Conservation (phyloP, 2,329 filamentous ascomycete species). For the Fusarium tricinctum region DNA sequence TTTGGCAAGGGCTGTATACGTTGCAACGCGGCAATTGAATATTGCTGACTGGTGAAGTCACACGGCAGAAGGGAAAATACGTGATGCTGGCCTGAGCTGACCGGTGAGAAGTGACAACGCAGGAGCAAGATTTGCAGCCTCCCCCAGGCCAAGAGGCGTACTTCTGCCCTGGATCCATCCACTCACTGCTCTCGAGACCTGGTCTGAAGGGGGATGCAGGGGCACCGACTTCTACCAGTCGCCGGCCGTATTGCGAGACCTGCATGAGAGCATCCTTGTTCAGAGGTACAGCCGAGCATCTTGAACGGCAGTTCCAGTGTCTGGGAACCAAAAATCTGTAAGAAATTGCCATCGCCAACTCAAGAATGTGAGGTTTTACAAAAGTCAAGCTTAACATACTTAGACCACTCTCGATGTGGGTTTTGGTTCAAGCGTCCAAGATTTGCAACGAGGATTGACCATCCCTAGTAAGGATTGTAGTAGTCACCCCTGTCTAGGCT, state of each 20-base stretch:
- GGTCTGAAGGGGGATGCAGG: slow-evolving; percentile 36
- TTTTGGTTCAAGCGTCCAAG: slow-evolving; percentile 18
- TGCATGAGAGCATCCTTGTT: slow-evolving; percentile 29
- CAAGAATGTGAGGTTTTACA: slow-evolving; percentile 9
- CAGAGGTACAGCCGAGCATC: slow-evolving; percentile 14
- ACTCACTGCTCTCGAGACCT: slow-evolving; percentile 29
- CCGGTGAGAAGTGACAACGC: slow-evolving; percentile 24
- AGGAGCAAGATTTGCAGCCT: slow-evolving; percentile 33
- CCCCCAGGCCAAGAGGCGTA: slow-evolving; percentile 3
- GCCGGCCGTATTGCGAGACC: slow-evolving; percentile 33
- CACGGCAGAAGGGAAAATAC: slow-evolving; percentile 14
- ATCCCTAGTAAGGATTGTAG: slow-evolving; percentile 19
- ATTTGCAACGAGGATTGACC: slow-evolving; percentile 30
- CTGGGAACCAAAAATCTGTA: neutral
- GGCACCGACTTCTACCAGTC: slow-evolving; percentile 31
- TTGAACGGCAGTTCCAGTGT: neutral
- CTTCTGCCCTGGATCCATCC: slow-evolving; percentile 24
- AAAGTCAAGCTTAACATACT: neutral
- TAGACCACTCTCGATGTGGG: slow-evolving; percentile 14
- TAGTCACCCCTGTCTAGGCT: slow-evolving; percentile 17
- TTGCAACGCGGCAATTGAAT: slow-evolving; percentile 11
- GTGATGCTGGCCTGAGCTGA: neutral
- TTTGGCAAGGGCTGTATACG: neutral
- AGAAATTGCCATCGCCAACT: neutral
- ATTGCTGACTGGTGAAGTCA: slow-evolving; percentile 12